Evolutionary conservation across 2,329 filamentous ascomycete species (phyloP).

Genomic region (Diaporthe velutina): DNA sequence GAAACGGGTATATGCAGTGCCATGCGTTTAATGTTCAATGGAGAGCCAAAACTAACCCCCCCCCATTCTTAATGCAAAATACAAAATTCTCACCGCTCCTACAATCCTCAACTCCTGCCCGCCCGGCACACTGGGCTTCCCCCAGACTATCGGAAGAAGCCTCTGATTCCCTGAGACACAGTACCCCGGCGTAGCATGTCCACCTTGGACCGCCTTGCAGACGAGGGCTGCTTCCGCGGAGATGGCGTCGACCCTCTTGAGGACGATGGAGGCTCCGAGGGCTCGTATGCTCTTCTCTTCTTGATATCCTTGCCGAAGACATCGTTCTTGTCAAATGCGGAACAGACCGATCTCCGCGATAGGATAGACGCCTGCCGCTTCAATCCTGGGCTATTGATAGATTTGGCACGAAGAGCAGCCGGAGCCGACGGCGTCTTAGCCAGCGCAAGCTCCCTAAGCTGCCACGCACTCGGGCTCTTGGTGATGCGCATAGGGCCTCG

Average conservation of each 20-base stretch:
- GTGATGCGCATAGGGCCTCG: constrained; percentile 34
- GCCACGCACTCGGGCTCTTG: constrained; percentile 37
- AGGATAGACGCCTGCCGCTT: constrained; percentile 39
- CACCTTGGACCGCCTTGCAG: constrained; percentile 53
- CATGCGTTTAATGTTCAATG: neutral
- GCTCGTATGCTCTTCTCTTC: constrained; percentile 13
- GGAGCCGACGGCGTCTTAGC: constrained; percentile 8
- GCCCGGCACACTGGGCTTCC: constrained; percentile 6
- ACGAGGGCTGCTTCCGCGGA: constrained; percentile 41
- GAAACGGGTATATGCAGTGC: constrained; percentile 37
- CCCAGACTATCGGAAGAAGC: constrained; percentile 56
- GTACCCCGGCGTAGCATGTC: constrained; percentile 53
- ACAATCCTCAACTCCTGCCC: neutral
- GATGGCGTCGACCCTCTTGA: constrained; percentile 44
- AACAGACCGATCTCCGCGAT: constrained; percentile 39
- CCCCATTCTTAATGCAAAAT: neutral
- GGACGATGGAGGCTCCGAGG: constrained; percentile 21
- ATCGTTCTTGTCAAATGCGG: constrained; percentile 20
- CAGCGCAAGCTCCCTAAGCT: constrained; percentile 30
- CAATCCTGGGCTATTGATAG: constrained; percentile 44
- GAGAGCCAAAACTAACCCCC: neutral
- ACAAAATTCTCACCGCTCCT: neutral
- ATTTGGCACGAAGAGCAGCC: constrained; percentile 41
- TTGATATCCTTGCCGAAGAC: neutral
- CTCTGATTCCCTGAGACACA: constrained; percentile 57